A percentile compares a stretch with the other conserved stretches of the same genome.
Conservation (phyloP, 148 eudicot species). For the Bassia scoparia region DNA sequence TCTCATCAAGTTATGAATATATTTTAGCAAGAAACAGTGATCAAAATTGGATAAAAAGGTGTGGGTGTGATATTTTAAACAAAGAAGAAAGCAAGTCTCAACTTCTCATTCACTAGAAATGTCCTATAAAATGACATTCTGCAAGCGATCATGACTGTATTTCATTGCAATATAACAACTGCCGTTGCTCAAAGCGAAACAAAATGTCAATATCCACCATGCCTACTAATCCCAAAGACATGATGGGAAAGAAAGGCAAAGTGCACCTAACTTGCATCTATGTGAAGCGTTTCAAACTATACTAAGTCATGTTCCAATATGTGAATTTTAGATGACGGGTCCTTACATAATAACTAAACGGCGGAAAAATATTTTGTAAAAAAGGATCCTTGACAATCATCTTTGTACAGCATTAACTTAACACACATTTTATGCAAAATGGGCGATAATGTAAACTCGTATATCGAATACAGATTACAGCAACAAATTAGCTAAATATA, state of each 20-base stretch:
- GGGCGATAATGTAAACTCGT: background rate
- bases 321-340: background rate
- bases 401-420: background rate
- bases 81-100: background rate
- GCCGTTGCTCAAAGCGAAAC: background rate
- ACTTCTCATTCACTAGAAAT: background rate
- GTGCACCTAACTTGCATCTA: background rate
- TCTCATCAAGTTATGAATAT: no score
- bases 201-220: background rate
- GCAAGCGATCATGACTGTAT: background rate
- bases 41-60: no score
- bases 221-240: no score
- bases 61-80: no score
- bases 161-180: background rate
- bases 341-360: no score
- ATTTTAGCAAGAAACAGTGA: background rate
- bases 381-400: background rate
- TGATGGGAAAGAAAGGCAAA: background rate
- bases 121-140: background rate
- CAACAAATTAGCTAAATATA: background rate
- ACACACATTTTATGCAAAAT: background rate
- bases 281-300: background rate
- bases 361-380: no score
- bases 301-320: background rate
- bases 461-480: slow-evolving; percentile 8